Evolutionary conservation across 176 grass and related monocot species (phyloP).

Genomic region (Phoenix dactylifera): DNA sequence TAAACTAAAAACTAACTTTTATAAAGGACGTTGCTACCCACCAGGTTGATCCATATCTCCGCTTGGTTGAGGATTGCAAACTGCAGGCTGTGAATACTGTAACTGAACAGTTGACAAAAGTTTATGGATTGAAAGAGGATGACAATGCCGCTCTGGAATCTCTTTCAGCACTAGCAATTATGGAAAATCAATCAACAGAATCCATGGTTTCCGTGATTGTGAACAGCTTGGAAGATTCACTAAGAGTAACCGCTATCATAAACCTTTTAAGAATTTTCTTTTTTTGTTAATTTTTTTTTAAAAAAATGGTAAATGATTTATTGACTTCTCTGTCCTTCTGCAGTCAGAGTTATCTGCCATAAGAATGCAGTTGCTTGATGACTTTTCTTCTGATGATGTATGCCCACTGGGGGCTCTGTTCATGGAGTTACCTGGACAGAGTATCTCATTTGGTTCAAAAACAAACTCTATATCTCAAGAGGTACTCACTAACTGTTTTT

Average conservation of each 20-base stretch:
- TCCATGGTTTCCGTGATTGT: constrained; percentile 63
- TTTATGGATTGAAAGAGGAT: constrained; percentile 78
- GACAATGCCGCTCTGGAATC: constrained; percentile 59
- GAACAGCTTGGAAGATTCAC: constrained; percentile 46
- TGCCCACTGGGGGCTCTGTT: constrained; percentile 56
- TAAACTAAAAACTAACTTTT: constrained; percentile 1
- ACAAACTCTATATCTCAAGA: constrained; percentile 43
- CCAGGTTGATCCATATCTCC: constrained; percentile 85
- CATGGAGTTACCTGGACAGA: constrained; percentile 38
- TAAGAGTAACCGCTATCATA: constrained; percentile 35
- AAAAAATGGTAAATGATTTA: not conserved
- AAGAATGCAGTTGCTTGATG: constrained; percentile 72
- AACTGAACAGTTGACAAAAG: constrained; percentile 22
- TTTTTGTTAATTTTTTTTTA: no score
- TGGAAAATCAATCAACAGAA: constrained; percentile 58
- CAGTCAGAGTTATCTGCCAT: constrained; percentile 53
- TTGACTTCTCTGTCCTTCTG: constrained; percentile 12
- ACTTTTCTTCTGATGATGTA: constrained; percentile 65
- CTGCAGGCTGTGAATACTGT: constrained; percentile 42
- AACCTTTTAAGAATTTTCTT: not conserved
- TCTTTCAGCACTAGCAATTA: constrained; percentile 45
- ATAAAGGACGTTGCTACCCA: not conserved
- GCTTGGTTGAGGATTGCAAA: constrained; percentile 74
- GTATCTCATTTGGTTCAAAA: constrained; percentile 16
- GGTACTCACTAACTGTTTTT: constrained; percentile 21